Conservation (phyloP, 805 yeast species). For the Nakazawaea populi region DNA sequence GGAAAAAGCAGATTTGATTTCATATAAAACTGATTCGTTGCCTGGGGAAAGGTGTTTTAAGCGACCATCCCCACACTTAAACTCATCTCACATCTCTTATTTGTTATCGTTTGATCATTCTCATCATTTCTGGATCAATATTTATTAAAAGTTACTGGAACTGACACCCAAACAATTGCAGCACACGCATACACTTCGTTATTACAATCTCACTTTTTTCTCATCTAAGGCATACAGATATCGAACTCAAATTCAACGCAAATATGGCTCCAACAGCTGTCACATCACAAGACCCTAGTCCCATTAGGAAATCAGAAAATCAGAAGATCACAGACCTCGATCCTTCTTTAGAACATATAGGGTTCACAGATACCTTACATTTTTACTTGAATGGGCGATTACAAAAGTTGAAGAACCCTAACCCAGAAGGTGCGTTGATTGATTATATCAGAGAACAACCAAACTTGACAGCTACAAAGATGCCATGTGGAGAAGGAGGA, state of each 20-base stretch:
- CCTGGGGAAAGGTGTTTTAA: too few relatives aligned
- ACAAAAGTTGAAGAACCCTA: slow-evolving; percentile 28
- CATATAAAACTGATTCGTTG: neutral
- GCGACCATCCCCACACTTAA: too few relatives aligned
- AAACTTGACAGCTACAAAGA: slow-evolving; percentile 37
- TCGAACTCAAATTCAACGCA: neutral
- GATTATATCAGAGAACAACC: slow-evolving; percentile 34
- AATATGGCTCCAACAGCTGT: slow-evolving; percentile 22
- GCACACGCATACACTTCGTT: neutral
- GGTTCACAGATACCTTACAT: slow-evolving; percentile 19
- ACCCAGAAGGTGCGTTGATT: slow-evolving; percentile 36
- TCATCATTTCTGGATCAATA: too few relatives aligned
- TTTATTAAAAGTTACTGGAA: too few relatives aligned
- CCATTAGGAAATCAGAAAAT: neutral
- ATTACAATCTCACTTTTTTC: neutral
- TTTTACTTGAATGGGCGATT: slow-evolving; percentile 36
- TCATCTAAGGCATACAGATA: neutral
- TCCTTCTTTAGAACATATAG: slow-evolving; percentile 19
- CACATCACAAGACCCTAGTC: slow-evolving; percentile 6
- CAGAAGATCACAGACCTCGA: slow-evolving; percentile 17
- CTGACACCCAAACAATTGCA: too few relatives aligned
- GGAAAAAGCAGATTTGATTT: neutral
- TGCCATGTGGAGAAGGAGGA: slow-evolving; percentile 46
- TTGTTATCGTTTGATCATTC: neutral
- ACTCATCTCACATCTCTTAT: neutral